Base-by-base conservation (phyloP, 371 early-diverging fungal species). In the Mortierella sp. region DNA sequence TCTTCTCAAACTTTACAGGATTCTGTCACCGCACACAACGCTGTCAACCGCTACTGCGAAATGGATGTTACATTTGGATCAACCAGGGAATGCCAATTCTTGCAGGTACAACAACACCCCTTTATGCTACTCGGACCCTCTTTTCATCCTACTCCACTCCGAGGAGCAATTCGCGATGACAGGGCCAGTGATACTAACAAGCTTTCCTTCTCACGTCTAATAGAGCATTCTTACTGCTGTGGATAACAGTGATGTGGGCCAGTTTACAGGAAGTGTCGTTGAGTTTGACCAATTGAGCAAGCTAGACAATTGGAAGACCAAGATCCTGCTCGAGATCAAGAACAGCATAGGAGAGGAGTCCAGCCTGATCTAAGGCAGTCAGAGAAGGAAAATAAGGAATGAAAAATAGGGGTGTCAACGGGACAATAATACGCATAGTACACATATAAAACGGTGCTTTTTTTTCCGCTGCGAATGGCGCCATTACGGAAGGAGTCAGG, bases 231-330 rank as follows among this genome's bases (percentile, higher is more conserved):
- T 97, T 54, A 93, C 90, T 0, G 96, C 97, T 32, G 88, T 95
- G 14, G 96, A 97, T 71, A 90, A 90, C 46, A 92, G 91, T 51
- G 98, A 98, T 87, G 90, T 92, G 7, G 96, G 97, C 55, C 89
- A 90, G 21, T 98, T 96, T 83, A 96, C 97, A 24, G 93, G 94
- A 80, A 92, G 91, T 46, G 95, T 97, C 11, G 91, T 91, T 32
- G 96, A 95, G 49, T 98, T 92, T 88, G 98, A 99, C 88, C 90
- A 94, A 74, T 76, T 98, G 76, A 94, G 96, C 24, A 96, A 96
- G 88, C 89, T 99, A 54, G 99, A 99, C 88, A 92, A 93, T 84
- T 99, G 99, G 99, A 98, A 98, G 89, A 98, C 98, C 21, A 92
- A 93, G 68, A 90, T 99, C 54, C 90, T 99, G 70, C 89, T 98